phyloP scores from a whole-genome alignment of 2,329 filamentous ascomycete genomes.

The Helicocarpus griseus region DNA sequence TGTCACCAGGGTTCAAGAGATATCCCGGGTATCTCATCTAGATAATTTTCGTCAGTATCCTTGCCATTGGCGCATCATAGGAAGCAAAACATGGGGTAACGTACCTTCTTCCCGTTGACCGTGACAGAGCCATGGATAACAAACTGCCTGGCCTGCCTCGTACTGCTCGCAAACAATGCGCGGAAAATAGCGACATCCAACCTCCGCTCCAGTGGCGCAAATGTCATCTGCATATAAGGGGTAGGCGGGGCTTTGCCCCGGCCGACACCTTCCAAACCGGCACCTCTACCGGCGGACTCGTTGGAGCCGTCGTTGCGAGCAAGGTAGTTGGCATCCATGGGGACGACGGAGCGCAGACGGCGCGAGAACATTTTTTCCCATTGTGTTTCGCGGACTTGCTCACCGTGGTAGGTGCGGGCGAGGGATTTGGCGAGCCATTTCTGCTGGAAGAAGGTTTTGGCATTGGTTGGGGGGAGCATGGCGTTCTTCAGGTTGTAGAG shows the following conservation, averaged over 20 bases:
- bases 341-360: constrained; percentile 68
- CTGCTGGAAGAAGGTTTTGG: constrained; percentile 84
- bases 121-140: constrained; percentile 86
- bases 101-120: constrained; percentile 91
- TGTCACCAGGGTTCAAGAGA: constrained; percentile 89
- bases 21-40: constrained; percentile 91
- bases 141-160: constrained; percentile 86
- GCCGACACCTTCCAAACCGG: constrained; percentile 45
- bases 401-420: constrained; percentile 83
- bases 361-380: constrained; percentile 90
- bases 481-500: constrained; percentile 72
- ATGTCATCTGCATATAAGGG: constrained; percentile 95
- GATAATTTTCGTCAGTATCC: not conserved
- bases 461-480: constrained; percentile 34
- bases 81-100: constrained; percentile 11
- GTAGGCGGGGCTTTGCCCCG: constrained; percentile 38
- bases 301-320: constrained; percentile 73
- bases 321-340: constrained; percentile 74
- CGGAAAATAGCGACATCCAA: constrained; percentile 92
- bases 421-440: constrained; percentile 89
- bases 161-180: constrained; percentile 86
- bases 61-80: not conserved
- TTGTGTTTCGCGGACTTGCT: constrained; percentile 83
- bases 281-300: constrained; percentile 73
- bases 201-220: constrained; percentile 79